Evolutionary conservation across 2,329 filamentous ascomycete species (phyloP).

Genomic region (Achaetomium macrosporum): DNA sequence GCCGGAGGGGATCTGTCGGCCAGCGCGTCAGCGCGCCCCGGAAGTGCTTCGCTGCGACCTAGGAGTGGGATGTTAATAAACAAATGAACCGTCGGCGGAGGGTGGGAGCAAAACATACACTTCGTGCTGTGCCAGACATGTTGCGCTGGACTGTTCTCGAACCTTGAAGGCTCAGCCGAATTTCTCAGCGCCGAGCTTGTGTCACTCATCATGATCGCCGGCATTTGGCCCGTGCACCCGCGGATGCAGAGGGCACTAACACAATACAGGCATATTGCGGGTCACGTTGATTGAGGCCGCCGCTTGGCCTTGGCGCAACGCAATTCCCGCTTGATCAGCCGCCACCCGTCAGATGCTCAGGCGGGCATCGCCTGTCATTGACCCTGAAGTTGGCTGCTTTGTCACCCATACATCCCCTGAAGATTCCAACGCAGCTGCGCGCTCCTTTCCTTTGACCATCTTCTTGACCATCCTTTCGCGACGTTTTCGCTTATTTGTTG

Average conservation of each 20-base stretch:
- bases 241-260: background rate
- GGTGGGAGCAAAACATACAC: constrained; percentile 9
- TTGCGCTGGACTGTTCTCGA: background rate
- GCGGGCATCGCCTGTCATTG: background rate
- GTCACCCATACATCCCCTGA: too few relatives aligned
- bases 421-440: background rate
- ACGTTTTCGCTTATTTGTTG: constrained; percentile 2
- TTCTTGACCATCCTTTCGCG: background rate
- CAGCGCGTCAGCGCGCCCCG: constrained; percentile 50
- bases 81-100: background rate
- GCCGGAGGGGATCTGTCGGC: constrained; percentile 59
- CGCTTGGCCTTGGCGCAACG: constrained; percentile 2
- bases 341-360: background rate
- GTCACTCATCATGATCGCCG: background rate
- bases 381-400: background rate
- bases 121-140: constrained; percentile 20
- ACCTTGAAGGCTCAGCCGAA: background rate
- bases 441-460: constrained; percentile 1
- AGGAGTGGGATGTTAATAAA: background rate
- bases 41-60: constrained; percentile 44
- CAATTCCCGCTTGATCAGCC: constrained; percentile 3
- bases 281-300: constrained; percentile 5
- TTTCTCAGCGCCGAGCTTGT: background rate
- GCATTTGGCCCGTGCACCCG: too few relatives aligned
- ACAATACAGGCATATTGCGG: background rate